Evolutionary conservation across 2,329 filamentous ascomycete genomes (phyloP).

Genomic region (Cladosporium phlei): DNA sequence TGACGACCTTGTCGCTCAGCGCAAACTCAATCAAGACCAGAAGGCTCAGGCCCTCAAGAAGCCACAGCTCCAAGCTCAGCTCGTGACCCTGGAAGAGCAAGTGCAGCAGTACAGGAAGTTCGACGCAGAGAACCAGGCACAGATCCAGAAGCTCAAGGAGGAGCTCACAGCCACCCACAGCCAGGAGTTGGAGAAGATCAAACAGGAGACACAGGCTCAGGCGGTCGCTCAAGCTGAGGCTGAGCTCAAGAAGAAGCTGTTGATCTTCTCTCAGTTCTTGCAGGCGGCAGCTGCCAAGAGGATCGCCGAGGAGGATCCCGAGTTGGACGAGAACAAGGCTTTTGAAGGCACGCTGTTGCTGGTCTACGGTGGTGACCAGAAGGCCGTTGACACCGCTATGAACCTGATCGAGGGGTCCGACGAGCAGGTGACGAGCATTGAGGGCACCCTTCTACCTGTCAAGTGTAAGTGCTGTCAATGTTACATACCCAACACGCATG

Average conservation of each 20-base stretch:
- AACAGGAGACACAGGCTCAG: slow-evolving; percentile 53
- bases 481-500: background rate
- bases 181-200: slow-evolving; percentile 52
- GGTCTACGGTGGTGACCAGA: slow-evolving; percentile 73
- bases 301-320: slow-evolving; percentile 61
- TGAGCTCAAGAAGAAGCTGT: slow-evolving; percentile 56
- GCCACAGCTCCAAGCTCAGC: slow-evolving; percentile 63
- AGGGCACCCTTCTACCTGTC: slow-evolving; percentile 60
- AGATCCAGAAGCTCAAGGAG: slow-evolving; percentile 54
- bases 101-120: slow-evolving; percentile 69
- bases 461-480: slow-evolving; percentile 58
- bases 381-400: slow-evolving; percentile 67
- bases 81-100: slow-evolving; percentile 69
- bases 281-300: slow-evolving; percentile 71
- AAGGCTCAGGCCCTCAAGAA: slow-evolving; percentile 74
- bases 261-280: slow-evolving; percentile 73
- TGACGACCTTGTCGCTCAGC: slow-evolving; percentile 65
- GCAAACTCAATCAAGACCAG: slow-evolving; percentile 76
- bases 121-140: slow-evolving; percentile 64
- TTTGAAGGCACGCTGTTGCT: slow-evolving; percentile 74
- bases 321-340: slow-evolving; percentile 71
- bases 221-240: slow-evolving; percentile 45
- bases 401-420: slow-evolving; percentile 70
- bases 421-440: slow-evolving; percentile 62
- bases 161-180: slow-evolving; percentile 52